Evolutionary conservation across 2,329 filamentous ascomycete genomes (phyloP).

Genomic region (Hansfordia pulvinata): DNA sequence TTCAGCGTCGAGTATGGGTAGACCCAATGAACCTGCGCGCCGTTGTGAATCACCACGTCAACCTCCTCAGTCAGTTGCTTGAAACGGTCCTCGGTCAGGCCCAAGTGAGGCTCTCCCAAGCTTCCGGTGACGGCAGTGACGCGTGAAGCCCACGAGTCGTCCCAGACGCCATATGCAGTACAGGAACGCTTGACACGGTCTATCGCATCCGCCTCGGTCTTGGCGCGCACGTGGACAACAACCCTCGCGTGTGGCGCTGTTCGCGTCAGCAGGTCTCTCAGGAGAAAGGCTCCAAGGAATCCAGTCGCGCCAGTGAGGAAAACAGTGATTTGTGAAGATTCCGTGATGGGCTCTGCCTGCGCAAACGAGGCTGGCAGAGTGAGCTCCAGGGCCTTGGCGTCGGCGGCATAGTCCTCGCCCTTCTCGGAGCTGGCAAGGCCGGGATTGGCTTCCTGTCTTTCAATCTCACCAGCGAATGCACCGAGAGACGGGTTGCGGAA

Average conservation of each 20-base stretch:
- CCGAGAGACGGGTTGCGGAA: slow-evolving; percentile 46
- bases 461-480: slow-evolving; percentile 36
- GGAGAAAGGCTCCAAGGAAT: slow-evolving; percentile 72
- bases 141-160: slow-evolving; percentile 49
- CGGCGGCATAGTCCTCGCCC: slow-evolving; percentile 26
- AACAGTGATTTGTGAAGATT: slow-evolving; percentile 33
- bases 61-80: slow-evolving; percentile 48
- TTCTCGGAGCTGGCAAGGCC: too few species aligned
- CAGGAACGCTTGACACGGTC: slow-evolving; percentile 54
- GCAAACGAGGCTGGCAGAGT: slow-evolving; percentile 23
- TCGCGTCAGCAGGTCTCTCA: slow-evolving; percentile 59
- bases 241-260: slow-evolving; percentile 42
- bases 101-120: slow-evolving; percentile 58
- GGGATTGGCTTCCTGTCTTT: slow-evolving; percentile 14
- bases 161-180: slow-evolving; percentile 70
- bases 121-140: slow-evolving; percentile 61
- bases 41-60: slow-evolving; percentile 73
- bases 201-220: slow-evolving; percentile 43
- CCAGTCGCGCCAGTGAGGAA: slow-evolving; percentile 85
- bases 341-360: slow-evolving; percentile 10
- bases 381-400: slow-evolving; percentile 35
- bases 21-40: slow-evolving; percentile 72
- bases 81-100: slow-evolving; percentile 55
- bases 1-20: slow-evolving; percentile 60
- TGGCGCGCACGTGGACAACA: slow-evolving; percentile 63